Conservation (phyloP, 352 stramenopile species). For the Nothophytophthora sp. region DNA sequence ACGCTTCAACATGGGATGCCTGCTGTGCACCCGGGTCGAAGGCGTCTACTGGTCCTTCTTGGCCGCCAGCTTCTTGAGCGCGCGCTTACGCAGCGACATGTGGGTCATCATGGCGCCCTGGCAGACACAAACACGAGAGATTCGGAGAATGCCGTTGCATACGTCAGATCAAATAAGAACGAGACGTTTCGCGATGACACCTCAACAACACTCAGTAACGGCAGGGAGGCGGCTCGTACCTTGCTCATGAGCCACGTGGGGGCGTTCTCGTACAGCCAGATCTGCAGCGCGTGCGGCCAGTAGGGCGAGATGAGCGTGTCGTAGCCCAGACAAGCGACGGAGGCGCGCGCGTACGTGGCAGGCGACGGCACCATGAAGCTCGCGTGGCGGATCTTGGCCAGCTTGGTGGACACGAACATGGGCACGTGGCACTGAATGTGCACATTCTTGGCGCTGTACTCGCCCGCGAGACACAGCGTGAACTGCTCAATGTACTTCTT, state of each 20-base stretch:
- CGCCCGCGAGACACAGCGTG: slow-evolving; percentile 94
- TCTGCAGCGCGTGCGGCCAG: slow-evolving; percentile 96
- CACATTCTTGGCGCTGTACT: slow-evolving; percentile 94
- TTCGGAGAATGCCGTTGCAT: neutral
- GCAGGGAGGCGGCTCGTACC: slow-evolving; percentile 46
- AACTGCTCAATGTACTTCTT: slow-evolving; percentile 99
- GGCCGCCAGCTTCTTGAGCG: slow-evolving; percentile 85
- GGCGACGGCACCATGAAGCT: slow-evolving; percentile 93
- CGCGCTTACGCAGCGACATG: slow-evolving; percentile 80
- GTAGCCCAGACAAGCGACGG: slow-evolving; percentile 93
- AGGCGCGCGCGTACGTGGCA: slow-evolving; percentile 90
- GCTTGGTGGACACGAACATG: slow-evolving; percentile 99
- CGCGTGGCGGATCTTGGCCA: slow-evolving; percentile 97
- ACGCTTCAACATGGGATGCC: neutral
- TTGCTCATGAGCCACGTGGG: slow-evolving; percentile 87
- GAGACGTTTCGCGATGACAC: neutral
- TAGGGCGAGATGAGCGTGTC: slow-evolving; percentile 93
- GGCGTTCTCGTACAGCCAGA: slow-evolving; percentile 92
- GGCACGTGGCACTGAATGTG: slow-evolving; percentile 98
- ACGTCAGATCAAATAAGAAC: neutral
- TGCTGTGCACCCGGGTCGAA: too few species aligned
- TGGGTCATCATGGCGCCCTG: slow-evolving; percentile 77
- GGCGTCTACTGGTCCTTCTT: slow-evolving; percentile 90
- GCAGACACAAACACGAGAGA: slow-evolving; percentile 1
- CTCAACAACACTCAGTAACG: slow-evolving; percentile 3